These are phyloP conservation scores for Cladosporium halotolerans DNA, from an alignment of 2,329 filamentous ascomycete genomes.

Conservation along the genomic window DNA sequence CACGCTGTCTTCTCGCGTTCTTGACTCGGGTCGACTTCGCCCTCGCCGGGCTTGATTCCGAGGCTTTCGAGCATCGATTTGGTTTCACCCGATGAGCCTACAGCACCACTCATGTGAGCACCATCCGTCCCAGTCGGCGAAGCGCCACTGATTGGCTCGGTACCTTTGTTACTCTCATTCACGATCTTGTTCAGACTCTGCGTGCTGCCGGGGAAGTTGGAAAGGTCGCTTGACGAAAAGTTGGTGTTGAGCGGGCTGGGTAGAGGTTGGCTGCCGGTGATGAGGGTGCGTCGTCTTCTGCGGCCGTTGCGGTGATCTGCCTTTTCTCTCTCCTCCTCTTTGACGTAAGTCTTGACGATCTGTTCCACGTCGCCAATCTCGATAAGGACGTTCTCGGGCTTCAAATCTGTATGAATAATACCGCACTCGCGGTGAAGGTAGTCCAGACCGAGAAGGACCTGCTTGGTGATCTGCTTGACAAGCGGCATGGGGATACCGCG, in stretches of 20 bases:
- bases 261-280: constrained; percentile 92
- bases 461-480: constrained; percentile 98
- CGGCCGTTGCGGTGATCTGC: constrained; percentile 90
- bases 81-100: constrained; percentile 42
- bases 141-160: constrained; percentile 31
- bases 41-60: constrained; percentile 45
- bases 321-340: constrained; percentile 65
- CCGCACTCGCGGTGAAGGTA: constrained; percentile 97
- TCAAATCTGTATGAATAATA: constrained; percentile 96
- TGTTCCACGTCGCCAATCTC: constrained; percentile 99
- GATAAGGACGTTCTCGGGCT: constrained; percentile 96
- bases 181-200: constrained; percentile 79
- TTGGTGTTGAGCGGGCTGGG: constrained; percentile 89
- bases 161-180: constrained; percentile 63
- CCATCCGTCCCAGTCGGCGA: constrained; percentile 32
- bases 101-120: constrained; percentile 51
- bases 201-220: constrained; percentile 52
- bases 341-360: constrained; percentile 93
- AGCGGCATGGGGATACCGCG: constrained; percentile 92
- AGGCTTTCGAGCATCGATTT: constrained; percentile 56
- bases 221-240: constrained; percentile 72
- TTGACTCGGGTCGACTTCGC: constrained; percentile 58
- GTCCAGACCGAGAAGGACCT: constrained; percentile 89
- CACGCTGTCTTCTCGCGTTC: constrained; percentile 92
- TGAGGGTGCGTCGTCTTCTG: constrained; percentile 81